Evolutionary conservation across 257 asterid species (phyloP).

Genomic region (Linaria vulgaris): DNA sequence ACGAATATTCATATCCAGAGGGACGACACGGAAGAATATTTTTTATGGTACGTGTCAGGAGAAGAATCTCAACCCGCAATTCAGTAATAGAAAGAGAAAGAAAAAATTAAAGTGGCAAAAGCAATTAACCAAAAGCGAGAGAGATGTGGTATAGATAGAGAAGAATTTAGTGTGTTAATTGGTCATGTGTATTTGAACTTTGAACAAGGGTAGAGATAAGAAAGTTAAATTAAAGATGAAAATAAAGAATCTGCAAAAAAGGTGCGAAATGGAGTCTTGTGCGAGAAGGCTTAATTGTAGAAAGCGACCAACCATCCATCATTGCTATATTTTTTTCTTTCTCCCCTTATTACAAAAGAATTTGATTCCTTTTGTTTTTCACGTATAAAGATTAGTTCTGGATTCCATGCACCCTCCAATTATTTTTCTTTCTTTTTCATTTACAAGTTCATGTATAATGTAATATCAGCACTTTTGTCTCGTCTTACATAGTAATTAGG

Average conservation of each 20-base stretch:
- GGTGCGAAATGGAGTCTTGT: conserved; percentile 85
- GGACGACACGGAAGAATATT: conserved; percentile 56
- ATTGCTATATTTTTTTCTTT: conserved; percentile 36
- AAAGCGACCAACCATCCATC: conserved; percentile 74
- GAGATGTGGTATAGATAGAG: conserved; percentile 5
- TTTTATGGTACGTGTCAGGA: conserved; percentile 45
- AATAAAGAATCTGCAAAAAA: conserved; percentile 70
- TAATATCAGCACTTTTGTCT: no score
- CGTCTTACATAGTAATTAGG: no score
- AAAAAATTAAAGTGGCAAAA: neutral
- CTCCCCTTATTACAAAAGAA: conserved; percentile 36
- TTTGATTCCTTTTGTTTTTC: conserved; percentile 52
- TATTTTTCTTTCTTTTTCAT: no score
- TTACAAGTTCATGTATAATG: no score
- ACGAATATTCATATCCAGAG: conserved; percentile 65
- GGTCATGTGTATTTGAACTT: neutral
- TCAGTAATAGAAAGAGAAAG: conserved; percentile 24
- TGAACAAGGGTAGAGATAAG: neutral
- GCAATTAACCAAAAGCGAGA: neutral
- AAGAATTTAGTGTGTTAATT: neutral
- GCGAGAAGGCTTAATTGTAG: conserved; percentile 59
- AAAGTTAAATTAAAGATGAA: neutral
- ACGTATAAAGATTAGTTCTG: conserved; percentile 22
- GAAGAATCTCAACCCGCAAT: conserved; percentile 52
- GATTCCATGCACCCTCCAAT: neutral